Conservation (phyloP, 139 green algal species). For the Chlorella sorokiniana region DNA sequence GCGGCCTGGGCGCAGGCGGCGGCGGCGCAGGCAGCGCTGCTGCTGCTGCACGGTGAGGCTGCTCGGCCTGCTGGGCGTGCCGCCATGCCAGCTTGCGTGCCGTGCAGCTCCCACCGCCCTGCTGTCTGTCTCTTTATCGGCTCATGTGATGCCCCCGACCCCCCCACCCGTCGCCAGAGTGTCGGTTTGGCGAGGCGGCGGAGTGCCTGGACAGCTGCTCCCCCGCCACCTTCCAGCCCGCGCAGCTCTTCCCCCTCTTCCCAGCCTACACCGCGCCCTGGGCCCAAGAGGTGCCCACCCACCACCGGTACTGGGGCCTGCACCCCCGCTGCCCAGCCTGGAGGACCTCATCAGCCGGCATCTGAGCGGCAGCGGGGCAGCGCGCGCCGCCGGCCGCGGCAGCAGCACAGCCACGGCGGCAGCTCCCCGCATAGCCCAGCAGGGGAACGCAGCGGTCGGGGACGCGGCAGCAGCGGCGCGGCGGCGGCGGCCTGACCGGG, state of each 20-base stretch:
- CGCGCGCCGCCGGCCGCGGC: neutral
- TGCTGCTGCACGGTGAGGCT: constrained; percentile 59
- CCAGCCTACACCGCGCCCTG: constrained; percentile 48
- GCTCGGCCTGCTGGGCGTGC: neutral
- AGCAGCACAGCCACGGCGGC: neutral
- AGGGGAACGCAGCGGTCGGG: neutral
- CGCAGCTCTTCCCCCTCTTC: constrained; percentile 70
- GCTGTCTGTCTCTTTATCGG: too few species aligned
- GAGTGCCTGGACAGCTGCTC: constrained; percentile 46
- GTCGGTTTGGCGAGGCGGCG: constrained; percentile 54
- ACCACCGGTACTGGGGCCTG: constrained; percentile 61
- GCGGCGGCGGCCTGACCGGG: constrained; percentile 2
- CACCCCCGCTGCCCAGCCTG: constrained; percentile 47
- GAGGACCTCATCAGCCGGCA: constrained; percentile 4
- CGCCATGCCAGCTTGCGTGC: too few species aligned
- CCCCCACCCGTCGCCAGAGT: constrained; percentile 30
- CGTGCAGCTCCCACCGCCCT: too few species aligned
- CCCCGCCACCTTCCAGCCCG: constrained; percentile 58
- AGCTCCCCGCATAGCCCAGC: neutral
- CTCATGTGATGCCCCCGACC: neutral
- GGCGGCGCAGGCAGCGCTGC: constrained; percentile 68
- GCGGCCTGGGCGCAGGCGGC: constrained; percentile 57
- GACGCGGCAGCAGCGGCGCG: neutral
- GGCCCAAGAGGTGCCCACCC: constrained; percentile 18
- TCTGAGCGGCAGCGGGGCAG: neutral